These are phyloP conservation scores for Suhomyces taliae DNA, from an alignment of 1,139 yeast species.

Conservation along the genomic window DNA sequence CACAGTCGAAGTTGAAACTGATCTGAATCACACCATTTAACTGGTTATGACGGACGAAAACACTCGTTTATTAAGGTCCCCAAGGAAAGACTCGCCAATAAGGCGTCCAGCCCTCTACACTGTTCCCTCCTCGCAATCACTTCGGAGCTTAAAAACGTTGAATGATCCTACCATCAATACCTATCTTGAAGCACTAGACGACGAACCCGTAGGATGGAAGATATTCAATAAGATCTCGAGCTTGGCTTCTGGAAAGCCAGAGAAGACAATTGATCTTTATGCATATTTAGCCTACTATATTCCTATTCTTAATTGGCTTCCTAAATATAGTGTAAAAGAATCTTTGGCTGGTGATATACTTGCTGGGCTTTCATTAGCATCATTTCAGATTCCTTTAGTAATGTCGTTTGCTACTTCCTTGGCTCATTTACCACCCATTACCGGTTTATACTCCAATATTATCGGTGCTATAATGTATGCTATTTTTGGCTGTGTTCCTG, in stretches of 20 bases:
- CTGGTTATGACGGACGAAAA: conserved; percentile 7
- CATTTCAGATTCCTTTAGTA: conserved; percentile 37
- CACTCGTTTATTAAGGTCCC: conserved; percentile 4
- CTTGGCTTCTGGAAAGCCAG: conserved; percentile 5
- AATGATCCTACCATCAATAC: conserved; percentile 22
- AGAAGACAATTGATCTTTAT: conserved; percentile 18
- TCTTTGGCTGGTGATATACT: conserved; percentile 28
- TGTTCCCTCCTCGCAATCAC: conserved; percentile 27
- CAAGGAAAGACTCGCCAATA: conserved; percentile 1
- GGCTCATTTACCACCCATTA: conserved; percentile 33
- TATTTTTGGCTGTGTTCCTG: conserved; percentile 34
- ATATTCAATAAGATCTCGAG: conserved; percentile 11
- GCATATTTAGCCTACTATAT: conserved; percentile 34
- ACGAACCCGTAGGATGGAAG: conserved; percentile 10
- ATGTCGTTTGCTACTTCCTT: conserved; percentile 36
- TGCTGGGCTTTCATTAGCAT: conserved; percentile 36
- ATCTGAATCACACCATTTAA: no score
- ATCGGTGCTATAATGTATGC: conserved; percentile 30
- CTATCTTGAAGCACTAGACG: conserved; percentile 10
- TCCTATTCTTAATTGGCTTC: conserved; percentile 36
- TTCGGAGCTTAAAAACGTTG: conserved; percentile 20
- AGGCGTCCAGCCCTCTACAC: conserved; percentile 28
- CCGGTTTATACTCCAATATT: conserved; percentile 32
- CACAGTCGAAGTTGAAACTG: no score
- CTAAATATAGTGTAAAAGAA: conserved; percentile 20